Conservation (phyloP, 139 green algal genomes). For the Volvox africanus region DNA sequence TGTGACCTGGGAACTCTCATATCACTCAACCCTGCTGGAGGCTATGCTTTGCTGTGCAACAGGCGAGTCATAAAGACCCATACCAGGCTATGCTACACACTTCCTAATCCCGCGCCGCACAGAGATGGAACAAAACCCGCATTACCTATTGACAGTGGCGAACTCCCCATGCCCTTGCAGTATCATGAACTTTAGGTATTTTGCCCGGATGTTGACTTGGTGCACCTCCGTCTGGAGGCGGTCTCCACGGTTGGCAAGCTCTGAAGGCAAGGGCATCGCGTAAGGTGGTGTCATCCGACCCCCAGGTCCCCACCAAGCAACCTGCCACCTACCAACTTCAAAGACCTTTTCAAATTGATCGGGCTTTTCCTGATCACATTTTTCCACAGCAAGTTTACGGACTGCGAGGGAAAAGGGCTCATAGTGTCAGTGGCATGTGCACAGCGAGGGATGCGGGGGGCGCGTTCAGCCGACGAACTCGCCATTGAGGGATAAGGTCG, state of each 20-base stretch:
- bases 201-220: constrained; percentile 62
- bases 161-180: constrained; percentile 60
- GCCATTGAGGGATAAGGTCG: constrained; percentile 60
- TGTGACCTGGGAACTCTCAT: background rate
- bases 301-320: background rate
- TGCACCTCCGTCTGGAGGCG: constrained; percentile 62
- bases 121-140: background rate
- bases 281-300: background rate
- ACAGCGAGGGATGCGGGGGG: background rate
- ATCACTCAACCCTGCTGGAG: no score
- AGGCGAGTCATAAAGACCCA: background rate
- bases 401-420: constrained; percentile 29
- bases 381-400: constrained; percentile 60
- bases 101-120: background rate
- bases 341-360: constrained; percentile 64
- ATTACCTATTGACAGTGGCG: constrained; percentile 59
- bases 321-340: constrained; percentile 57
- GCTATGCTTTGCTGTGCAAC: background rate
- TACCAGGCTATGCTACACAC: background rate
- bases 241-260: constrained; percentile 54
- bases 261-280: constrained; percentile 3
- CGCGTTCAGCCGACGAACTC: background rate
- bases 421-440: background rate
- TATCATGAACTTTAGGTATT: constrained; percentile 62
- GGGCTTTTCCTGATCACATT: constrained; percentile 55